Evolutionary conservation across 1,284 basidiomycete species (phyloP).

Genomic region (Mycosarcoma mackinlayi): DNA sequence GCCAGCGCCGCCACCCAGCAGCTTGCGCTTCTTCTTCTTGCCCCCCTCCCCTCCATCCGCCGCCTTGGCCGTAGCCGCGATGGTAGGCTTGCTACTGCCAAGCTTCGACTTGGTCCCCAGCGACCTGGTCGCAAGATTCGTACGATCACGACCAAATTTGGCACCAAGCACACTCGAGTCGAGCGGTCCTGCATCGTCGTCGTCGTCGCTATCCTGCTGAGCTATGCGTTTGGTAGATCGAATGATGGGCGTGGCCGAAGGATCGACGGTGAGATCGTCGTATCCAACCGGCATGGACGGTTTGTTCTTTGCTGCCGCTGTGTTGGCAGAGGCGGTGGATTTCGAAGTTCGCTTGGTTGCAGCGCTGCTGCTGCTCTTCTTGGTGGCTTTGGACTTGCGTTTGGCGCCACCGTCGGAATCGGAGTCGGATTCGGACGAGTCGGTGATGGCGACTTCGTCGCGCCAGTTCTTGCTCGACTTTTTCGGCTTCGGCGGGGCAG

Average conservation of each 20-base stretch:
- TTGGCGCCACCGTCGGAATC: slow-evolving; percentile 17
- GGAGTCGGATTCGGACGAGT: slow-evolving; percentile 31
- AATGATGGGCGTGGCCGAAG: slow-evolving; percentile 47
- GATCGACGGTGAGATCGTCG: slow-evolving; percentile 42
- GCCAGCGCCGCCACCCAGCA: slow-evolving; percentile 21
- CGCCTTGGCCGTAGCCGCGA: not conserved
- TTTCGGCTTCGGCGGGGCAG: slow-evolving; percentile 2
- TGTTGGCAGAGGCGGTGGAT: not conserved
- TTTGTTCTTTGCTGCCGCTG: slow-evolving; percentile 9
- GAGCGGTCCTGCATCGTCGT: slow-evolving; percentile 8
- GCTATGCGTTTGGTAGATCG: slow-evolving; percentile 26
- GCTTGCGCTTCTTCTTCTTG: slow-evolving; percentile 49
- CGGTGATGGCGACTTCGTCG: slow-evolving; percentile 41
- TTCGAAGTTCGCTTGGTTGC: not conserved
- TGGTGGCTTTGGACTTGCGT: slow-evolving; percentile 13
- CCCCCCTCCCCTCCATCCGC: slow-evolving; percentile 5
- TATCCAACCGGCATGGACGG: slow-evolving; percentile 28
- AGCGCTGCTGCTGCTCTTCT: slow-evolving; percentile 5
- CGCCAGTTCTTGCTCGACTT: slow-evolving; percentile 41
- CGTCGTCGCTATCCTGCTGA: slow-evolving; percentile 10
- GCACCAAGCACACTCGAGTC: slow-evolving; percentile 29
- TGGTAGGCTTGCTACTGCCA: slow-evolving; percentile 2
- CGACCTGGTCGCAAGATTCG: slow-evolving; percentile 14
- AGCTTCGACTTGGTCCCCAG: not conserved
- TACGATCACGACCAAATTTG: slow-evolving; percentile 40